phyloP scores from a whole-genome alignment of 1,139 yeast species.

The Pichia sp. region DNA sequence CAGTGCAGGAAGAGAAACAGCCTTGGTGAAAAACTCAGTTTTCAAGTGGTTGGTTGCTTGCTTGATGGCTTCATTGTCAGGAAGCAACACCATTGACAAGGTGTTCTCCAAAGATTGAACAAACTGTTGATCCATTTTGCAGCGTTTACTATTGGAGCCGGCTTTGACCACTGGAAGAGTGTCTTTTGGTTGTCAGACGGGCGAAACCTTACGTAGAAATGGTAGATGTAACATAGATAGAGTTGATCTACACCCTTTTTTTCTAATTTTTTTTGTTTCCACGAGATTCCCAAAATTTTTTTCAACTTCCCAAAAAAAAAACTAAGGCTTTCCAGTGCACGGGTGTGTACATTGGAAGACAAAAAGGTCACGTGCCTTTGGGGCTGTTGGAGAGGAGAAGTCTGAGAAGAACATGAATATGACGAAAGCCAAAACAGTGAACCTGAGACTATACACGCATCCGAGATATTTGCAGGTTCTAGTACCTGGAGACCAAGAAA shows the following conservation, averaged over 20 bases:
- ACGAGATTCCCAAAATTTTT: not conserved
- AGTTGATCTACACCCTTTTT: not conserved
- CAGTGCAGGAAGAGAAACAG: constrained; percentile 73
- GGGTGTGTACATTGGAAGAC: not conserved
- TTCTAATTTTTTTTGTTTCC: not conserved
- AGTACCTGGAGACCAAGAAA: too few species aligned
- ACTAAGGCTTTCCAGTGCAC: not conserved
- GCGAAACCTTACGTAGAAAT: not conserved
- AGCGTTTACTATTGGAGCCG: not conserved
- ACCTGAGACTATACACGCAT: too few species aligned
- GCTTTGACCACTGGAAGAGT: not conserved
- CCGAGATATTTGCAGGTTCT: too few species aligned
- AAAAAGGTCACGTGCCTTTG: not conserved
- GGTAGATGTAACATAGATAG: not conserved
- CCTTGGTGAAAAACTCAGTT: constrained; percentile 68
- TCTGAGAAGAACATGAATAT: not conserved
- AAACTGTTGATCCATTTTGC: constrained; percentile 63
- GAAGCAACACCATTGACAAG: constrained; percentile 68
- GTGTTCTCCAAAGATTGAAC: constrained; percentile 71
- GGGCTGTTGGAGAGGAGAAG: not conserved
- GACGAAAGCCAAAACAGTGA: not conserved
- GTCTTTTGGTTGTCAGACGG: not conserved
- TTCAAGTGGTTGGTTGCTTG: constrained; percentile 74
- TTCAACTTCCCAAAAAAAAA: not conserved
- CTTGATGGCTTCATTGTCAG: constrained; percentile 74